Conservation (phyloP, 768 basidiomycete species). For the Cytidiella melzeri region DNA sequence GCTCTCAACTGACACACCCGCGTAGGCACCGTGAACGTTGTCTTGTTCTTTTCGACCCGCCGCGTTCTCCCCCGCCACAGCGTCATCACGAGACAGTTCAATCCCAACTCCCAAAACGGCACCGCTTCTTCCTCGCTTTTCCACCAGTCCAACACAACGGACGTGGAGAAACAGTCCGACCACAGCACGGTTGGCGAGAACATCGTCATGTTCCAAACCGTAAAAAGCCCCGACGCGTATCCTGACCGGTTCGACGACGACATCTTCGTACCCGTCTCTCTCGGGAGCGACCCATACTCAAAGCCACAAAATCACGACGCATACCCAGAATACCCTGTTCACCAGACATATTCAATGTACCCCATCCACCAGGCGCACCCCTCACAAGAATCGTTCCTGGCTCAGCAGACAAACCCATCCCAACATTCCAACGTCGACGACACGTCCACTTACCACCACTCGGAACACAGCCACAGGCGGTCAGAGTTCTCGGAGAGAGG, state of each 20-base stretch:
- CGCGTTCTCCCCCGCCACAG: constrained; percentile 26
- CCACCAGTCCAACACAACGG: background rate
- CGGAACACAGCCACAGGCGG: too few relatives aligned
- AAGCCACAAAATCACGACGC: too few relatives aligned
- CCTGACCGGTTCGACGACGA: background rate
- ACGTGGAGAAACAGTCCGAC: background rate
- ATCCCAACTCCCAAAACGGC: background rate
- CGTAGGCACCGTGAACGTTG: constrained; percentile 27
- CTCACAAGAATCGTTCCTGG: background rate
- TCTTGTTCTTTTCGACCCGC: constrained; percentile 25
- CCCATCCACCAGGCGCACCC: background rate
- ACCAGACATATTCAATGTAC: too few relatives aligned
- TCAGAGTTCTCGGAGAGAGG: background rate
- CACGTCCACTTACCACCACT: too few relatives aligned
- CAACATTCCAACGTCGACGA: too few relatives aligned
- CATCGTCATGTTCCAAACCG: constrained; percentile 10
- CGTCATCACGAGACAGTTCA: constrained; percentile 19
- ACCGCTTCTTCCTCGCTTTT: background rate
- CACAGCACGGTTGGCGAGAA: constrained; percentile 1
- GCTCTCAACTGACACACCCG: background rate
- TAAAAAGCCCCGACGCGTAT: constrained; percentile 15
- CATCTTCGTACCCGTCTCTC: background rate
- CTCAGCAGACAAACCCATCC: too few relatives aligned
- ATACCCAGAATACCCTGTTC: too few relatives aligned
- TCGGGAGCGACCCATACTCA: too few relatives aligned